Evolutionary conservation across 1,139 yeast species (phyloP), one percentile per base, ranked within the genome.

Genomic region (Candida mesenterica): DNA sequence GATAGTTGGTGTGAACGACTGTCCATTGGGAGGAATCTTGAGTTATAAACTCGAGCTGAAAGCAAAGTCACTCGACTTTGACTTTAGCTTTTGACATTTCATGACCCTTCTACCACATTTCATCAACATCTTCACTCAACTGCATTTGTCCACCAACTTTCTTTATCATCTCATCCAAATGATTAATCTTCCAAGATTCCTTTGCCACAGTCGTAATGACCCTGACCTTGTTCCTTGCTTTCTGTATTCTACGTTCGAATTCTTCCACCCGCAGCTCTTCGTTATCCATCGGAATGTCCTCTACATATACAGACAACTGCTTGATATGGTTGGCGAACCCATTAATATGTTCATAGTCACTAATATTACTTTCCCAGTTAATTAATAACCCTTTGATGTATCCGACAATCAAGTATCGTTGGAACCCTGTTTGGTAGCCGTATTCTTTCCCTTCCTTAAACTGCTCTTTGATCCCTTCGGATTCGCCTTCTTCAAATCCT

Each of bases 341-440:
- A 20, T 47, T 49, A 12, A 36, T 28, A 9, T 39, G 37, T 3
- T 38, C 43, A 38, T 62, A 57, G 2, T 42, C 33, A 1, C 37
- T 45, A 4, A 53, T 24, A 29, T 57, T 41, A 3, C 31, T 17
- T 13, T 53, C 48, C 73, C 79, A 69, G 19, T 49, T 56, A 5
- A 62, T 62, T 1, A 75, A 52, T 4, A 84, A 56, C 5, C 87
- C 87, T 31, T 65, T 60, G 4, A 85, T 67, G 36, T 81, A 77
- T 0, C 95, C 95, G 3, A 84, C 55, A 0, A 82, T 58, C 10
- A 81, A 49, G 46, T 72, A 82, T 42, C 90, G 62, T 55, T 83
- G 90, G 50, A 77, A 84, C 0, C 89, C 94, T 0, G 88, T 82
- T 50, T 86, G 94, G 34, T 82, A 68, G 0, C 95, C 95, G 50